These are phyloP conservation scores for Triadica sebifera DNA, from an alignment of 345 rosid genomes.

Conservation along the genomic window DNA sequence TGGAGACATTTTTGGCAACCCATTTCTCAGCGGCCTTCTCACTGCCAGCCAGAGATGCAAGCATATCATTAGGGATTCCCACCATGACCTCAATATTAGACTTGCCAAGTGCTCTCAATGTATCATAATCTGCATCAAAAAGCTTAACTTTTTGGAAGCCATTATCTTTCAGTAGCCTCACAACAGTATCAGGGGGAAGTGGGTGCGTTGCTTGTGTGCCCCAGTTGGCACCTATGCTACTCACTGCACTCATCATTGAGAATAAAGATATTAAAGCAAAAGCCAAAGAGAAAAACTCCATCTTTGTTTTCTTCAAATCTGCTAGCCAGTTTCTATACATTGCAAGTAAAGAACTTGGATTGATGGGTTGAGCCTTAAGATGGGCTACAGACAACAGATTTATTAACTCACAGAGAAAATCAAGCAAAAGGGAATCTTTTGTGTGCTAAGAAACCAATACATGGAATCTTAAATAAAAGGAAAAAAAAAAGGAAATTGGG, in stretches of 20 bases:
- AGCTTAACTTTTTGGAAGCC: constrained; percentile 83
- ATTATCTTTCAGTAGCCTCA: constrained; percentile 64
- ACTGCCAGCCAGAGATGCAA: constrained; percentile 55
- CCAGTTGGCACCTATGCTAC: constrained; percentile 63
- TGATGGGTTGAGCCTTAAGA: background rate
- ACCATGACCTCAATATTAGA: constrained; percentile 92
- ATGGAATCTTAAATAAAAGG: background rate
- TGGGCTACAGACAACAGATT: background rate
- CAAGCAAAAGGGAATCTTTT: background rate
- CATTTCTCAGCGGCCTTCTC: constrained; percentile 85
- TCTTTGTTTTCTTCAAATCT: constrained; percentile 21
- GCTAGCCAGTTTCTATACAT: background rate
- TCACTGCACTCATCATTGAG: constrained; percentile 32
- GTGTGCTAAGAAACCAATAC: background rate
- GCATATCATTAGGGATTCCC: constrained; percentile 97
- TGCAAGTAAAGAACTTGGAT: background rate
- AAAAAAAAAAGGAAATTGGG: background rate
- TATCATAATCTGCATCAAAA: constrained; percentile 77
- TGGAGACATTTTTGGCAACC: constrained; percentile 80
- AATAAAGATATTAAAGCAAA: constrained; percentile 29
- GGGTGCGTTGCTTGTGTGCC: constrained; percentile 84
- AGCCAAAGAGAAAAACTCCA: constrained; percentile 22
- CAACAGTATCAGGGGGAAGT: constrained; percentile 66
- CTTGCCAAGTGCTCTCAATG: constrained; percentile 64
- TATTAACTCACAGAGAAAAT: background rate